Base-by-base conservation (phyloP, 805 yeast genomes). In the Lipomyces japonicus region DNA sequence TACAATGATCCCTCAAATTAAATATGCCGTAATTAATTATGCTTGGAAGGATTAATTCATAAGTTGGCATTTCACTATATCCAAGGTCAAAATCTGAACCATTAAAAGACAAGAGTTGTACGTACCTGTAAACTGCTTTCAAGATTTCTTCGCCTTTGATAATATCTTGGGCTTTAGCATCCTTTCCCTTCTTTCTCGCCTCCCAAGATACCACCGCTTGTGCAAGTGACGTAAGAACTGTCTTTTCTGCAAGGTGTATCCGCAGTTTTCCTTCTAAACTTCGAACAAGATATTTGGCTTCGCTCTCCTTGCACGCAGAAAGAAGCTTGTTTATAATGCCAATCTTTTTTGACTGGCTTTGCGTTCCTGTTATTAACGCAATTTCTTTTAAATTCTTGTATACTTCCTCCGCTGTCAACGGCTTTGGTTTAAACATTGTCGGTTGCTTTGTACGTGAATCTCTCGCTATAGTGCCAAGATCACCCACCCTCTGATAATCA, bases 161-260 rank as follows among this genome's bases (percentile, higher is more conserved):
- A 18, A 82, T 64, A 9, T 70, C 58, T 4, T 80, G 82, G 3
- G 75, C 72, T 58, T 30, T 64, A 41, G 49, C 66, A 37, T 68
- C 63, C 24, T 57, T 60, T 3, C 63, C 61, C 0, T 65, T 58
- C 19, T 68, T 63, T 5, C 60, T 55, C 21, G 67, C 66, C 58
- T 90, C 96, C 66, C 73, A 77, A 16, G 76, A 75, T 1, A 82
- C 74, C 54, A 90, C 77, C 0, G 97, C 95, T 63, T 87, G 93
- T 0, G 96, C 85, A 40, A 93, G 70, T 0, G 95, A 83, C 1
- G 84, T 78, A 39, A 91, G 72, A 0, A 93, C 95, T 0, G 96
- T 84, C 64, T 91, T 91, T 60, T 91, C 97, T 0, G 97, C 97
- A 58, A 91, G 75, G 2, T 95, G 95, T 52, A 93, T 93, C 59